Conservation (phyloP, 208 protist genomes). For the Crithidia bombi region DNA sequence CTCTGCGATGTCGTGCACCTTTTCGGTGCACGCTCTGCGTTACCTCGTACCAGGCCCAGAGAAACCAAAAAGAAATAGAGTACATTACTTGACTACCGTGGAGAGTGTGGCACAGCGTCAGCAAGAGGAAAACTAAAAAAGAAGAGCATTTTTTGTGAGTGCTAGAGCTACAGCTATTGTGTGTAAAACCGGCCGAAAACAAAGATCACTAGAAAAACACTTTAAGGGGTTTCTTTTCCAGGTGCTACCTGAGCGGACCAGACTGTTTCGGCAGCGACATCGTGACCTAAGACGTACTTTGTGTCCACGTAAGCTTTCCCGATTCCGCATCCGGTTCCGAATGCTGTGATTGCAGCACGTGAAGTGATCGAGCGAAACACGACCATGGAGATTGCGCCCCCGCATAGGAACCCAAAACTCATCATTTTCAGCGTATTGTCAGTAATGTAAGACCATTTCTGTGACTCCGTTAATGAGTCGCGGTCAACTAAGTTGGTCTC, state of each 20-base stretch:
- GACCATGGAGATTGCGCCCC: conserved; percentile 62
- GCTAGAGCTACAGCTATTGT: conserved; percentile 22
- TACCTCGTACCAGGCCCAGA: too few species aligned
- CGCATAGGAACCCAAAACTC: conserved; percentile 77
- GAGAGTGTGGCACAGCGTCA: too few species aligned
- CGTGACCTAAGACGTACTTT: conserved; percentile 84
- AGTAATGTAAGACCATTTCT: conserved; percentile 79
- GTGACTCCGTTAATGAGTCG: conserved; percentile 74
- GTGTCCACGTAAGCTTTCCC: conserved; percentile 87
- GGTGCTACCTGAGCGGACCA: conserved; percentile 69
- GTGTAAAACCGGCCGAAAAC: conserved; percentile 1
- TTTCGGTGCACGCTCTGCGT: too few species aligned
- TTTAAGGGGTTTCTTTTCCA: conserved; percentile 19
- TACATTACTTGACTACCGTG: background rate
- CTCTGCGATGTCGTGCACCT: too few species aligned
- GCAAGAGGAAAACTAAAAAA: too few species aligned
- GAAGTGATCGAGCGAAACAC: conserved; percentile 66
- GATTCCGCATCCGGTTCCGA: conserved; percentile 80
- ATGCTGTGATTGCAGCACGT: conserved; percentile 61
- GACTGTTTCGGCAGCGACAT: conserved; percentile 64
- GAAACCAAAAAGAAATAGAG: background rate
- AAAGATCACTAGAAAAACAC: background rate
- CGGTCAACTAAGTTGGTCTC: conserved; percentile 44
- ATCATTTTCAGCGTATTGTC: conserved; percentile 82
- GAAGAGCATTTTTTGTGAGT: conserved; percentile 5